Base-by-base conservation (phyloP, 1,139 yeast species). In the Candida freyschussii region DNA sequence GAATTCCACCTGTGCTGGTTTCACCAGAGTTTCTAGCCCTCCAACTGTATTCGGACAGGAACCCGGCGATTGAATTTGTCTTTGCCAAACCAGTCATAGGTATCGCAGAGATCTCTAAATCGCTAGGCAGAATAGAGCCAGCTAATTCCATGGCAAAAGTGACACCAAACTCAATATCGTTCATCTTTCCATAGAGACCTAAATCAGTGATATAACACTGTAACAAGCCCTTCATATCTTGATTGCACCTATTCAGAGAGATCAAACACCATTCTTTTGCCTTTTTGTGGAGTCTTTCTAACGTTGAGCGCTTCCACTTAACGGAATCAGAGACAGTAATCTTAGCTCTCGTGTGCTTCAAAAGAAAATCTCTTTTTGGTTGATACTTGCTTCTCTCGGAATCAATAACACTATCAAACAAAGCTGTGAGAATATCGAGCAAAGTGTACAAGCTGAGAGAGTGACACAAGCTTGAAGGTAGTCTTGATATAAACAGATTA, bases 351-450 rank as follows among this genome's bases (percentile, higher is more conserved):
- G 77, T 62, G 13, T 75, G 72, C 27, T 70, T 63, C n/a, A 95
- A 72, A 21, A 62, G 56, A 52, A 82, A 89, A 20, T 69, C 70
- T 26, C 83, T 75, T 12, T 78, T 72, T 5, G 98, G 97, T 40
- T 82, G 85, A 55, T 86, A 91, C 57, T 79, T 86, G 52, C 82
- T 81, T 19, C 78, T 73, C 46, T 84, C 95, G n/a, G 91, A 87
- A 57, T 89, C 96, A 26, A 81, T 65, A 29, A 86, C 72, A 60
- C 95, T 79, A 44, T 82, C 80, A 59, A 84, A 85, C 30, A 89
- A 62, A 32, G 87, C 63, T 1, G 85, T 75, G 51, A 93, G 65
- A 34, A 91, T 66, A 53, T 93, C 98, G 43, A 93, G 67, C 37
- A 89, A 60, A 0, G 95, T 75, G 59, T 75, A 89, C 40, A 89